These are phyloP conservation scores for Ogataea kodamae DNA, from an alignment of 805 yeast genomes.

Conservation along the genomic window DNA sequence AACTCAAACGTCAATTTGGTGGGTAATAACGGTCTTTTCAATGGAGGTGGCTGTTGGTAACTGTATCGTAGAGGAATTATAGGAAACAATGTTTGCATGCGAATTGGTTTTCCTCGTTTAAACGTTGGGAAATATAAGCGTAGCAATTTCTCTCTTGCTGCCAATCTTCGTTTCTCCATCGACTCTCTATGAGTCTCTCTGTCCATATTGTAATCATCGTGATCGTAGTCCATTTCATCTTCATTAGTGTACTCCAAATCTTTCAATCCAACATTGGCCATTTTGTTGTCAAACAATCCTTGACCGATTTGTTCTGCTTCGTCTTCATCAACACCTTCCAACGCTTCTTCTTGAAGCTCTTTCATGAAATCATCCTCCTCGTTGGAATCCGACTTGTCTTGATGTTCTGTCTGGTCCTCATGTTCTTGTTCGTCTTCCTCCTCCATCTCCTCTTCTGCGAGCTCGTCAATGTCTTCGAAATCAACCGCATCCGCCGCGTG, in stretches of 20 bases:
- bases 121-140: conserved; percentile 61
- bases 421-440: conserved; percentile 28
- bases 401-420: conserved; percentile 40
- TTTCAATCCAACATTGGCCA: conserved; percentile 31
- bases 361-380: conserved; percentile 38
- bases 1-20: conserved; percentile 57
- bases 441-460: conserved; percentile 77
- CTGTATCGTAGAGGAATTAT: conserved; percentile 49
- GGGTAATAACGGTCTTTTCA: conserved; percentile 51
- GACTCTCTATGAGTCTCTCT: conserved; percentile 15
- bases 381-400: conserved; percentile 39
- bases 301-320: conserved; percentile 26
- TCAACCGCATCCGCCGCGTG: conserved; percentile 94
- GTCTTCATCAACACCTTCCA: conserved; percentile 35
- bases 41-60: conserved; percentile 48
- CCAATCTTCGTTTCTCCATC: conserved; percentile 32
- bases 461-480: conserved; percentile 90
- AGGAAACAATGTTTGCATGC: conserved; percentile 66
- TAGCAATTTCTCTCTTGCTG: conserved; percentile 31
- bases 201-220: conserved; percentile 19
- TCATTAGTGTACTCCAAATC: conserved; percentile 33
- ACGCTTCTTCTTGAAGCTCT: conserved; percentile 36
- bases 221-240: conserved; percentile 21
- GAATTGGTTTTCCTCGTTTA: conserved; percentile 49
- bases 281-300: conserved; percentile 33